Evolutionary conservation across 75 land plant species (phyloP).

Genomic region (Pinus taeda): DNA sequence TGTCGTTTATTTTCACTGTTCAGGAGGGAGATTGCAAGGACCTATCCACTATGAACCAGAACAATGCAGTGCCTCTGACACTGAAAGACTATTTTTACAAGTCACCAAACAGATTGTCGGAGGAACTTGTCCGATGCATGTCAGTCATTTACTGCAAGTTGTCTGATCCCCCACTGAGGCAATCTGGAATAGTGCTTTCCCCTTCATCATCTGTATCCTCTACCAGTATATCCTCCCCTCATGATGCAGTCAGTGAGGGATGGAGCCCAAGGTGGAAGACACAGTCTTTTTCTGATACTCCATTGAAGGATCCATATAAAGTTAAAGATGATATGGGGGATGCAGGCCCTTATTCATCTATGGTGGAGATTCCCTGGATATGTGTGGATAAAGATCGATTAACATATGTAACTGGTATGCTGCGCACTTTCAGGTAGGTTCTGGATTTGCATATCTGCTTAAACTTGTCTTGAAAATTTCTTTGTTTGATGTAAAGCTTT

Average conservation of each 20-base stretch:
- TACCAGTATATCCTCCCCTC: constrained; percentile 22
- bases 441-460: background rate
- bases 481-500: background rate
- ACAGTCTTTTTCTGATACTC: constrained; percentile 15
- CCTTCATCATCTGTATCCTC: constrained; percentile 46
- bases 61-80: constrained; percentile 23
- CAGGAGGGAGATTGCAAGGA: background rate
- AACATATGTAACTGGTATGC: constrained; percentile 53
- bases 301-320: constrained; percentile 16
- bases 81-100: constrained; percentile 60
- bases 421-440: constrained; percentile 65
- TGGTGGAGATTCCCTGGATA: constrained; percentile 58
- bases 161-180: constrained; percentile 25
- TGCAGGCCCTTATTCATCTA: constrained; percentile 22
- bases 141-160: constrained; percentile 71
- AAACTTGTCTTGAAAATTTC: background rate
- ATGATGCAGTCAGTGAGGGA: constrained; percentile 23
- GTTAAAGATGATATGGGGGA: constrained; percentile 18
- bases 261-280: constrained; percentile 19
- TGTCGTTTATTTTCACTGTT: background rate
- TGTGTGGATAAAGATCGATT: constrained; percentile 48
- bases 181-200: constrained; percentile 27
- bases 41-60: background rate
- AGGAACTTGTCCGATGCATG: constrained; percentile 84
- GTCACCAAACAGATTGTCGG: constrained; percentile 85